Evolutionary conservation across 139 green algal genomes (phyloP).

Genomic region (Chlorella sorokiniana): DNA sequence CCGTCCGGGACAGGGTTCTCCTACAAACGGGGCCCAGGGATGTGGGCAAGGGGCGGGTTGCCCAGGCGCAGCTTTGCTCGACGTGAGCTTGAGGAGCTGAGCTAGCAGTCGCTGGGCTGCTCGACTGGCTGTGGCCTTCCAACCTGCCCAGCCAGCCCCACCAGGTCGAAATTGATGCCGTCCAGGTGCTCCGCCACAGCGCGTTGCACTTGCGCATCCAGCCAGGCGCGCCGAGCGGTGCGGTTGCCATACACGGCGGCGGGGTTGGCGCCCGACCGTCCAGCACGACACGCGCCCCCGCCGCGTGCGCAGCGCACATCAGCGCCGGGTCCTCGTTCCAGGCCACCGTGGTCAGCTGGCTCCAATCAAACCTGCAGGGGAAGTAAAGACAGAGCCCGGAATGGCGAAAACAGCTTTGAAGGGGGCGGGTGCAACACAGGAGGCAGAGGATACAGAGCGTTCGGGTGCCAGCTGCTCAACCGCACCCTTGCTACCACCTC

Average conservation of each 20-base stretch:
- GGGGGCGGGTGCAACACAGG: too few relatives aligned
- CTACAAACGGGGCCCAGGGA: too few relatives aligned
- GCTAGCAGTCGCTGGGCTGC: too few relatives aligned
- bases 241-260: slow-evolving; percentile 7
- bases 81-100: too few relatives aligned
- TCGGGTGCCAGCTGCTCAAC: background rate
- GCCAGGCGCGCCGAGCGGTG: background rate
- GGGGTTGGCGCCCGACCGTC: slow-evolving; percentile 23
- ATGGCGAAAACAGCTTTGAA: background rate
- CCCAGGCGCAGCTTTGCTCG: too few relatives aligned
- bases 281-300: slow-evolving; percentile 41
- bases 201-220: background rate
- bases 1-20: slow-evolving; percentile 16
- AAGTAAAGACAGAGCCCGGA: too few relatives aligned
- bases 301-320: slow-evolving; percentile 25
- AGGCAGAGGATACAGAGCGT: background rate
- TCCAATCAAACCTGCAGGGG: slow-evolving; percentile 37
- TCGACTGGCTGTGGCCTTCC: too few relatives aligned
- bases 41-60: too few relatives aligned
- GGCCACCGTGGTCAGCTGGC: slow-evolving; percentile 35
- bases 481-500: background rate
- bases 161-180: slow-evolving; percentile 73
- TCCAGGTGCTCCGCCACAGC: slow-evolving; percentile 34
- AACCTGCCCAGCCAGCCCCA: slow-evolving; percentile 12
- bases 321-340: slow-evolving; percentile 39